Evolutionary conservation across 2,329 filamentous ascomycete species (phyloP).

Genomic region (Penicillium paneum): DNA sequence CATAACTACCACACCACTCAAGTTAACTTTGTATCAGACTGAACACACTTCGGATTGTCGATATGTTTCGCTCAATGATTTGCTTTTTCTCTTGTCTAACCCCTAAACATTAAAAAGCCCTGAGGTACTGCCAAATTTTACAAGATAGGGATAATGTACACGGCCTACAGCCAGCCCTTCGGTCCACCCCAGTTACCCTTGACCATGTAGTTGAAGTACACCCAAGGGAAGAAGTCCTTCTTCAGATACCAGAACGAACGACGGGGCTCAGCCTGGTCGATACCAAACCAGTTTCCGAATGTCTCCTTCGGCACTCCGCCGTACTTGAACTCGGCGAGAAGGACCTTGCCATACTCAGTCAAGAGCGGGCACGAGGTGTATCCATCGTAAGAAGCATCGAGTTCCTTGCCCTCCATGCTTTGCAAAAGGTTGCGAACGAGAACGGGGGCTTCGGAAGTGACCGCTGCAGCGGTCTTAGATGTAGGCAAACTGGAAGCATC

Average conservation of each 20-base stretch:
- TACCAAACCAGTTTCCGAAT: conserved; percentile 53
- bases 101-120: neutral
- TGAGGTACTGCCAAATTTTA: neutral
- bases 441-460: conserved; percentile 52
- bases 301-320: conserved; percentile 62
- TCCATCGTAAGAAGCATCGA: conserved; percentile 50
- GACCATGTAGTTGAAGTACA: conserved; percentile 59
- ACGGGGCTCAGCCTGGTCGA: conserved; percentile 57
- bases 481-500: conserved; percentile 60
- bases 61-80: neutral
- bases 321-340: conserved; percentile 65
- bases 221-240: conserved; percentile 67
- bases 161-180: conserved; percentile 48
- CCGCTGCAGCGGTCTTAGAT: conserved; percentile 55
- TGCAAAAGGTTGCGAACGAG: conserved; percentile 51
- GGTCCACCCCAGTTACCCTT: conserved; percentile 63
- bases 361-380: conserved; percentile 56
- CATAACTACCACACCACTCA: neutral
- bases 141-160: conserved; percentile 3
- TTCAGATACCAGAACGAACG: conserved; percentile 61
- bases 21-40: neutral
- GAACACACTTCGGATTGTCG: neutral
- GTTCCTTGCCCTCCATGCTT: conserved; percentile 46
- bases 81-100: neutral
- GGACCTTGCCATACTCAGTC: conserved; percentile 60